A percentile compares a stretch with the other conserved stretches of the same genome.
These are phyloP conservation scores for Apiotrichum brassicae DNA, from an alignment of 1,284 basidiomycete genomes.

Conservation along the genomic window DNA sequence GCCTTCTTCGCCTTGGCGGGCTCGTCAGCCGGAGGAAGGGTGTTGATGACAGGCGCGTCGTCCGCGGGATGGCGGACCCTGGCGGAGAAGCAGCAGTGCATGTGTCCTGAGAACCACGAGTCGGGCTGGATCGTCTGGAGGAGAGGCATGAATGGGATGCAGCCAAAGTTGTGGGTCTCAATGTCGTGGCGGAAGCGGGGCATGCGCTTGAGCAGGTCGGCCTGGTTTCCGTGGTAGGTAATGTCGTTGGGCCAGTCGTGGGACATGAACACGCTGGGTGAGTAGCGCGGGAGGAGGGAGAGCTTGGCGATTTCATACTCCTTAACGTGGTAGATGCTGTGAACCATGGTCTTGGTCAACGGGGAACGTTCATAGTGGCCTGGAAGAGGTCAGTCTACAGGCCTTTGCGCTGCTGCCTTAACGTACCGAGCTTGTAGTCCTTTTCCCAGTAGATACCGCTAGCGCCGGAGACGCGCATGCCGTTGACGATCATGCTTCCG, in stretches of 20 bases:
- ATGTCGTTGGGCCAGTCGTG: conserved; percentile 96
- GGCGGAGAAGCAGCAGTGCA: too few relatives aligned
- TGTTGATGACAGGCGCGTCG: conserved; percentile 47
- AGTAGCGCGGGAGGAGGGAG: conserved; percentile 50
- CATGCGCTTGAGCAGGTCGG: conserved; percentile 65
- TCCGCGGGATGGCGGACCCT: too few relatives aligned
- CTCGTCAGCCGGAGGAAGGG: conserved; percentile 46
- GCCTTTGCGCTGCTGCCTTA: too few relatives aligned
- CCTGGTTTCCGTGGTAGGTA: conserved; percentile 69
- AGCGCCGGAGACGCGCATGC: conserved; percentile 76
- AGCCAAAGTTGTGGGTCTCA: conserved; percentile 12
- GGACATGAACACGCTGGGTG: conserved; percentile 67
- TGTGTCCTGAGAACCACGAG: too few relatives aligned
- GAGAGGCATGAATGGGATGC: conserved; percentile 44
- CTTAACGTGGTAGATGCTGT: conserved; percentile 87
- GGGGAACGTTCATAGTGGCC: conserved; percentile 55
- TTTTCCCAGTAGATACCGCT: conserved; percentile 87
- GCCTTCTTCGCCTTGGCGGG: background rate
- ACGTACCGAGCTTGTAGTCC: conserved; percentile 68
- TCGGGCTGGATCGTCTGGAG: too few relatives aligned
- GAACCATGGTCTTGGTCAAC: conserved; percentile 59
- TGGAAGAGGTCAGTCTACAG: too few relatives aligned
- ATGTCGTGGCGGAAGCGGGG: conserved; percentile 71
- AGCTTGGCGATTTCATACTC: conserved; percentile 76
- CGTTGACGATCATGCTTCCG: conserved; percentile 81